Base-by-base conservation (phyloP, 192 early-diverging fungal genomes). In the Podila clonocystis region DNA sequence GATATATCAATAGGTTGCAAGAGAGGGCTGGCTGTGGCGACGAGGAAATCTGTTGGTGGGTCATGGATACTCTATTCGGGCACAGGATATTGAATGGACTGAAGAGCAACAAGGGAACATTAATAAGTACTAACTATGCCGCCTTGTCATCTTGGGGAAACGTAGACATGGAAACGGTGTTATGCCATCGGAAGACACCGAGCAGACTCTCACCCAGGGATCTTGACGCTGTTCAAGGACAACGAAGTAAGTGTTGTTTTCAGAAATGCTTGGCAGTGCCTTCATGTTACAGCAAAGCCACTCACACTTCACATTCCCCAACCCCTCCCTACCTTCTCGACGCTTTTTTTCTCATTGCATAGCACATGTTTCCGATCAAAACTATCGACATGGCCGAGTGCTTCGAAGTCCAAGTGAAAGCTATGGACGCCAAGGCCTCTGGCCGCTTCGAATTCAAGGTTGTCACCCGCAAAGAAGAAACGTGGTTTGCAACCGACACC, bases 341-440 rank as follows among this genome's bases (percentile, higher is more conserved):
- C 38, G 7, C 9, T 41, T 41, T 41, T 13, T 13, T 41, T 41
- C 12, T 12, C 9, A 12, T 12, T 7, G 3, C 52, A 22, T 63
- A 87, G 85, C 75, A 79, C 12, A 15, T 82, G 13, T 76, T 69
- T 62, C 84, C 85, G 31, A 82, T 84, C 62, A 80, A 84, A 36
- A 86, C 85, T 0, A 80, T 84, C 7, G 86, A 87, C 61, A 88
- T 88, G 87, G 74, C 83, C 50, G 85, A 86, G 49, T 84, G 79
- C 48, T 68, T 72, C 20, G 83, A 86, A 45, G 83, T 88, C 9
- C 78, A 85, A 36, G 83, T 85, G 34, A 85, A 70, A 13, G 63
- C 70, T 4, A 74, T 84, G 52, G 83, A 86, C 17, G 82, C 83
- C 11, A 82, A 85, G 36, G 63, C 73, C 30, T 74, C 82, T 2